Percentiles rank a stretch among this genome's conserved stretches.
Evolutionary conservation across 2,329 filamentous ascomycete species (phyloP).

Genomic region (Exophiala spinifera): DNA sequence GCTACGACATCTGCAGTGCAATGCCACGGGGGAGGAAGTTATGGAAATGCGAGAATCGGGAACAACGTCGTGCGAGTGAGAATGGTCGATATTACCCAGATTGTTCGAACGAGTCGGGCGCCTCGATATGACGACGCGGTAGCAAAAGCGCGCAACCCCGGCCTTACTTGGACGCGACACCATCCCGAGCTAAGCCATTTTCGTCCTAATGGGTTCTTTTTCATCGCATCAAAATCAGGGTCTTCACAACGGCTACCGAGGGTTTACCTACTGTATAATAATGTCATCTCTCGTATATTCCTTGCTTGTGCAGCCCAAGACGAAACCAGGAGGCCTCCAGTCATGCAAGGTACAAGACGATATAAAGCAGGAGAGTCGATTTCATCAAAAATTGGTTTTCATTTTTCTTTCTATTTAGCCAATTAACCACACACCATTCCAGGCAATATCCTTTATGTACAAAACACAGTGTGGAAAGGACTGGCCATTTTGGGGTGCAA

Average conservation of each 20-base stretch:
- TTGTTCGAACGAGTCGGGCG: no score
- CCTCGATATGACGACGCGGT: neutral
- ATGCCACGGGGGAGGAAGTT: neutral
- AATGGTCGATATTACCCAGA: no score
- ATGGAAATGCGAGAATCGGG: neutral
- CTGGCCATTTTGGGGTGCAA: conserved; percentile 3
- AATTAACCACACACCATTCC: conserved; percentile 9
- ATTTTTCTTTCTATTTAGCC: conserved; percentile 19
- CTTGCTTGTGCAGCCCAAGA: neutral
- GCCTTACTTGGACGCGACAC: no score
- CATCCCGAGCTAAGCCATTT: neutral
- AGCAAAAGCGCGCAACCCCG: no score
- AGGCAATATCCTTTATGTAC: conserved; percentile 13
- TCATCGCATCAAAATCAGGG: neutral
- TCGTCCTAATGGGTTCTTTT: neutral
- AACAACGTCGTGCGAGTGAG: neutral
- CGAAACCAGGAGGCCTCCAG: neutral
- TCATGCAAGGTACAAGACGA: conserved; percentile 4
- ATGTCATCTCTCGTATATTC: neutral
- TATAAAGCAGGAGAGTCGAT: neutral
- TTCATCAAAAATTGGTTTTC: conserved; percentile 1
- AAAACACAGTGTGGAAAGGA: conserved; percentile 14
- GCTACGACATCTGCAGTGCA: neutral
- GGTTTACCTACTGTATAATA: neutral
- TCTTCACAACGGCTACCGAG: neutral